phyloP scores from a whole-genome alignment of 2,329 filamentous ascomycete species.

The Immersiporthe knoxdaviesiana region DNA sequence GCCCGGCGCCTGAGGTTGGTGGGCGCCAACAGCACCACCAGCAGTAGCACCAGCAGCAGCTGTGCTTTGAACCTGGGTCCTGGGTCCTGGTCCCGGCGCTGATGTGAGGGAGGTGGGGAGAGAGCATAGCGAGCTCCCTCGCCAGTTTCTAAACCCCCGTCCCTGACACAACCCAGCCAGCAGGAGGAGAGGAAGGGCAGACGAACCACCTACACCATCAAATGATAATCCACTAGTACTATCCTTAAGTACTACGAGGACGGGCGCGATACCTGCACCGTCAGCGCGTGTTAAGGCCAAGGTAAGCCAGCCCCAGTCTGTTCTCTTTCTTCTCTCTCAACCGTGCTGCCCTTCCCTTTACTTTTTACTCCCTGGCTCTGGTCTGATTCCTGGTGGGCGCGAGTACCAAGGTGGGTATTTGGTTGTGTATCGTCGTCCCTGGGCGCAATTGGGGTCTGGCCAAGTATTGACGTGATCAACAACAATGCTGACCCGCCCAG shows the following conservation, averaged over 20 bases:
- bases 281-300: not conserved
- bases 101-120: not conserved
- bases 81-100: constrained; percentile 5
- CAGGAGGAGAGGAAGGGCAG: not conserved
- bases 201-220: not conserved
- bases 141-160: not conserved
- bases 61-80: not conserved
- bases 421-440: not conserved
- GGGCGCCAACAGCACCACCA: not conserved
- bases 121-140: constrained; percentile 1
- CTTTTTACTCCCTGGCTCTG: not conserved
- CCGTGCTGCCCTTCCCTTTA: not conserved
- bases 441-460: constrained; percentile 20
- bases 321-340: constrained; percentile 2
- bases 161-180: constrained; percentile 4
- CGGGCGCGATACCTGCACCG: constrained; percentile 1
- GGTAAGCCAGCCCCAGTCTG: constrained; percentile 8
- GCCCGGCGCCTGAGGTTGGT: constrained; percentile 14
- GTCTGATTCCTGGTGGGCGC: not conserved
- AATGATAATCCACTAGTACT: not conserved
- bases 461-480: constrained; percentile 26
- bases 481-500: constrained; percentile 13
- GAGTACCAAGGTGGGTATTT: constrained; percentile 6
- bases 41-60: not conserved
- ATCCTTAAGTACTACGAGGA: not conserved